Percentiles rank a stretch among this genome's conserved stretches.
phyloP scores from a whole-genome alignment of 805 yeast genomes.

The Pichia phayaonensis region DNA sequence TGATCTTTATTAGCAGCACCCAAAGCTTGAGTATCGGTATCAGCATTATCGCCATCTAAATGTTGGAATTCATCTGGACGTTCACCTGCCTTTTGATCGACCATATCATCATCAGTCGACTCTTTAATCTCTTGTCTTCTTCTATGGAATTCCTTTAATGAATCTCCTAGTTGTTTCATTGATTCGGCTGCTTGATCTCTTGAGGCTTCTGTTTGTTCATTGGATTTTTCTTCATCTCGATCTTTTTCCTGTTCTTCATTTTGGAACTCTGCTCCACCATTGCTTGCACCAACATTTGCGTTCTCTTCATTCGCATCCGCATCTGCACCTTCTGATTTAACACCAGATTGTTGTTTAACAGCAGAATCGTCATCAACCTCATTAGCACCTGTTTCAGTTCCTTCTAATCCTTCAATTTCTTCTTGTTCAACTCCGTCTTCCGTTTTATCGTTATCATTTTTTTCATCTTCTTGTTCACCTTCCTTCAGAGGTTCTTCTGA shows the following conservation, averaged over 20 bases:
- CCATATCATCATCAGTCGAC: constrained; percentile 45
- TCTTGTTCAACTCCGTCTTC: constrained; percentile 26
- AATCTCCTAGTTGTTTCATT: constrained; percentile 83
- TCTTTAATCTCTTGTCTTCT: constrained; percentile 83
- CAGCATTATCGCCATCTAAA: constrained; percentile 70
- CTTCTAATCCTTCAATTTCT: constrained; percentile 24
- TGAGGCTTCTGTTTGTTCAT: constrained; percentile 47
- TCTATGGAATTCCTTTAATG: constrained; percentile 84
- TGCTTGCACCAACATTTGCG: constrained; percentile 63
- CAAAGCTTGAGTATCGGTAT: constrained; percentile 80
- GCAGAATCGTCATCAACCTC: constrained; percentile 28
- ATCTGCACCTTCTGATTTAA: constrained; percentile 32
- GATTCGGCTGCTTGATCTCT: constrained; percentile 68
- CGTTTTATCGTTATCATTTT: constrained; percentile 20
- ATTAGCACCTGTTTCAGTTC: constrained; percentile 29
- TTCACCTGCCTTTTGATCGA: constrained; percentile 50
- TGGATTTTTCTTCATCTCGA: constrained; percentile 35
- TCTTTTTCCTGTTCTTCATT: constrained; percentile 38
- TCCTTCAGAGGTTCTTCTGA: constrained; percentile 26
- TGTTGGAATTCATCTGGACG: constrained; percentile 85
- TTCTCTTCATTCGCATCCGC: constrained; percentile 34
- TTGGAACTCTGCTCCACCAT: constrained; percentile 33
- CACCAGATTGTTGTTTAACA: constrained; percentile 27
- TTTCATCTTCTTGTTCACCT: constrained; percentile 20
- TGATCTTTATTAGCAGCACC: constrained; percentile 85